phyloP scores from a whole-genome alignment of 768 basidiomycete genomes.

The Lentinula sp. region DNA sequence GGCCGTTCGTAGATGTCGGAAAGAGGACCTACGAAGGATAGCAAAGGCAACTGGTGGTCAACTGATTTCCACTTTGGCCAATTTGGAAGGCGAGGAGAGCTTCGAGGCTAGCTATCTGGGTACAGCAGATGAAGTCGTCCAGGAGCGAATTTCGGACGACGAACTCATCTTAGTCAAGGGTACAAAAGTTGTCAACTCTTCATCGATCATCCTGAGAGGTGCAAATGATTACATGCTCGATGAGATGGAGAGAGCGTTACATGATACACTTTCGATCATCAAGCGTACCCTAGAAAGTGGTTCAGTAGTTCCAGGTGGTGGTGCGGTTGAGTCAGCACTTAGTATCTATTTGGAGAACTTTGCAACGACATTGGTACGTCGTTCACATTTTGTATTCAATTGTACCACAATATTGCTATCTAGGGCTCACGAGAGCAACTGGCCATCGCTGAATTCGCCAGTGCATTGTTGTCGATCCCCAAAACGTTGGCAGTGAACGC shows the following conservation, averaged over 20 bases:
- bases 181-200: slow-evolving; percentile 91
- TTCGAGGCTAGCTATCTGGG: slow-evolving; percentile 91
- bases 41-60: slow-evolving; percentile 97
- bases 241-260: slow-evolving; percentile 97
- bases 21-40: slow-evolving; percentile 95
- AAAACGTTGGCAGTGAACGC: slow-evolving; percentile 97
- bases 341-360: slow-evolving; percentile 99
- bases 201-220: slow-evolving; percentile 89
- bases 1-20: slow-evolving; percentile 95
- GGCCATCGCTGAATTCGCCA: slow-evolving; percentile 98
- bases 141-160: slow-evolving; percentile 97
- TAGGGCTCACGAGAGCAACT: slow-evolving; percentile 97
- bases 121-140: slow-evolving; percentile 91
- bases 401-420: slow-evolving; percentile 7
- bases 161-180: slow-evolving; percentile 97
- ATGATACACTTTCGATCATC: slow-evolving; percentile 92
- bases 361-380: slow-evolving; percentile 88
- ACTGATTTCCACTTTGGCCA: slow-evolving; percentile 86
- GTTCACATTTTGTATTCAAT: not conserved
- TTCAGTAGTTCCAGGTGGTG: slow-evolving; percentile 92
- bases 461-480: slow-evolving; percentile 88
- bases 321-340: slow-evolving; percentile 93
- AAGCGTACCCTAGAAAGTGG: slow-evolving; percentile 98
- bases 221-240: slow-evolving; percentile 99
- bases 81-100: slow-evolving; percentile 96